Evolutionary conservation across 176 grass and related monocot species (phyloP).

Genomic region (Zea luxurians): DNA sequence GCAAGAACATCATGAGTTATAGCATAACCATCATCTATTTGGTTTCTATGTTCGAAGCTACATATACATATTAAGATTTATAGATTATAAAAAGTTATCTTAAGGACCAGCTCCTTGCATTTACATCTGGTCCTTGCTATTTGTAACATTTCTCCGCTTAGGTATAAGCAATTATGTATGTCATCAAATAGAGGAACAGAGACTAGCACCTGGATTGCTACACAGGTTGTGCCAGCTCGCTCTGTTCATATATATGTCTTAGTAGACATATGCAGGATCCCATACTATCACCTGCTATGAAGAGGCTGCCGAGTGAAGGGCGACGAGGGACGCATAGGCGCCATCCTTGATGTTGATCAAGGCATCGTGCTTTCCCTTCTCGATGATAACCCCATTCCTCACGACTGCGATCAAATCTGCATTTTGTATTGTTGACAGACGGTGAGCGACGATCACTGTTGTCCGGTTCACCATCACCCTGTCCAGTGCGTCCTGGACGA

Average conservation of each 20-base stretch:
- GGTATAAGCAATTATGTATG: constrained; percentile 44
- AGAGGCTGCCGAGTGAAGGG: constrained; percentile 65
- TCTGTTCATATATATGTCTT: constrained; percentile 15
- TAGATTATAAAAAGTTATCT: constrained; percentile 34
- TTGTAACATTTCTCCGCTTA: constrained; percentile 34
- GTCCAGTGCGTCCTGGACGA: constrained; percentile 90
- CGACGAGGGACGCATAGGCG: constrained; percentile 92
- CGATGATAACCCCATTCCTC: constrained; percentile 78
- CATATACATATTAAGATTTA: constrained; percentile 38
- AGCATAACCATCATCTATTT: constrained; percentile 45
- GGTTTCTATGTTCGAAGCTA: constrained; percentile 37
- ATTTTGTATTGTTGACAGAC: constrained; percentile 73
- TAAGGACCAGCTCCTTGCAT: constrained; percentile 45
- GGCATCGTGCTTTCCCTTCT: constrained; percentile 86
- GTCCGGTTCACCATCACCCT: constrained; percentile 85
- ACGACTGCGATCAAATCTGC: constrained; percentile 78
- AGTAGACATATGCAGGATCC: constrained; percentile 20
- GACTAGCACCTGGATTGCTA: constrained; percentile 35
- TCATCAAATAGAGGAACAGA: constrained; percentile 46
- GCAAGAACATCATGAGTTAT: constrained; percentile 18
- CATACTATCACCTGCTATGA: constrained; percentile 23
- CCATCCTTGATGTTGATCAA: constrained; percentile 94
- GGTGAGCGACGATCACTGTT: constrained; percentile 81
- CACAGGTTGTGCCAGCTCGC: constrained; percentile 26
- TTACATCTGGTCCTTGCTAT: constrained; percentile 54